Percentiles rank a stretch among this genome's conserved stretches.
phyloP scores from a whole-genome alignment of 225 moss, liverwort and hornwort genomes.

The Sphagnum tenellum region DNA sequence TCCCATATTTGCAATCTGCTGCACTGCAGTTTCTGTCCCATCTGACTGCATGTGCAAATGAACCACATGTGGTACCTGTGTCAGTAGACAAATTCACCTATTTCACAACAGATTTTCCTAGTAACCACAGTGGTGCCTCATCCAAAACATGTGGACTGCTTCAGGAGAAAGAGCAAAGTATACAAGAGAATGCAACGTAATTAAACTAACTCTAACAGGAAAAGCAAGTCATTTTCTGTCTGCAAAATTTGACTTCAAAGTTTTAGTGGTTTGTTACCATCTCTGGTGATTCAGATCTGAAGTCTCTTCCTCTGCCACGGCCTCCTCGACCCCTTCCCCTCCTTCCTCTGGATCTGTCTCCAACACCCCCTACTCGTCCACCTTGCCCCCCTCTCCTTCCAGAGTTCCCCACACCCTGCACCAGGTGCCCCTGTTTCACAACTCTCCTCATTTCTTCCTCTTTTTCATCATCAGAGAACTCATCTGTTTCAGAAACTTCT shows the following conservation, averaged over 20 bases:
- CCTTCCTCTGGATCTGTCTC: constrained; percentile 39
- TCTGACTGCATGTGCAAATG: constrained; percentile 22
- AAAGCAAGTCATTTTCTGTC: not conserved
- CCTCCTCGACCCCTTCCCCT: constrained; percentile 42
- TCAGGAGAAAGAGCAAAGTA: not conserved
- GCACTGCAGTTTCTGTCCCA: constrained; percentile 31
- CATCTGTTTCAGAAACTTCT: too few species aligned
- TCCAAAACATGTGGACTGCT: not conserved
- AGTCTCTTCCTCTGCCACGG: constrained; percentile 38
- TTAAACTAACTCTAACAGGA: not conserved
- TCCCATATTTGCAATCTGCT: constrained; percentile 40
- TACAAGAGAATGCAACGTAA: not conserved
- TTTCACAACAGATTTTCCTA: too few species aligned
- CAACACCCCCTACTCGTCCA: constrained; percentile 13
- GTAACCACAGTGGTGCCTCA: too few species aligned
- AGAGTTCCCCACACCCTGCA: constrained; percentile 12
- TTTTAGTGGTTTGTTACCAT: constrained; percentile 20
- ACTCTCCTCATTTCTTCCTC: not conserved
- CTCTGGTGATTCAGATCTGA: constrained; percentile 42
- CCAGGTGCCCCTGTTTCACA: constrained; percentile 31
- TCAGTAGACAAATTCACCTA: too few species aligned
- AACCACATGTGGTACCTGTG: not conserved
- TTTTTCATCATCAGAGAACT: too few species aligned
- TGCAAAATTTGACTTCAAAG: not conserved
- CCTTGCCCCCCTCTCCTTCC: constrained; percentile 30